Base-by-base conservation (phyloP, 352 stramenopile species). In the Blastocystis sp. region DNA sequence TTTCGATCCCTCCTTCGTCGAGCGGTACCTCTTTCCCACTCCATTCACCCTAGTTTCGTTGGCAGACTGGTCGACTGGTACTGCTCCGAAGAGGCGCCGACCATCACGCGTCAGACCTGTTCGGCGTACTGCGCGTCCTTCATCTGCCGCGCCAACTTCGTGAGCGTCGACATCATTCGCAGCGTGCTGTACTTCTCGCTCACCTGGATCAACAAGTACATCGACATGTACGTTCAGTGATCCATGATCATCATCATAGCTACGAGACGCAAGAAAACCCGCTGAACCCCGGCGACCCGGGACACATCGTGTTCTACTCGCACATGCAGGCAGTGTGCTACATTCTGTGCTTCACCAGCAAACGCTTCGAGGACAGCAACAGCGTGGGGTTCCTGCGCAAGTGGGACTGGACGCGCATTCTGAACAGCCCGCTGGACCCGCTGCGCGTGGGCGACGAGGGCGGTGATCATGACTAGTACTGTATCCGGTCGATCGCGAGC, bases 241-340 rank as follows among this genome's bases (percentile, higher is more conserved):
- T 55, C 78, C 3, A n/a, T 35, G 21, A 19, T 37, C 19, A 66
- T 90, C 88, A n/a, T n/a, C 60, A 33, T 74, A 21, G 90, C 88
- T 81, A 90, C 80, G 33, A 90, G 71, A 29, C 70, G 61, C 0
- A 93, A 94, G 80, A 93, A 91, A 70, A 95, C 94, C 91, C 79
- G 3, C 41, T 81, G 12, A 65, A 78, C 31, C 60, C 41, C 26
- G 70, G 62, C 35, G 70, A 69, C 61, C 66, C 61, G 1, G 60
- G 90, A 37, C 91, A 96, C 91, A 92, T 91, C 41, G 85, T 96
- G 0, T 96, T 96, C 88, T 96, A 96, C 79, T 95, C 93, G 0
- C 88, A 95, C 33, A 95, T 97, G 51, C 96, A 99, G 92, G 96
- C 96, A 21, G 95, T 96, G 51, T 99, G 97, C 92, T 99, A 99